Base-by-base conservation (phyloP, 208 protist species). In the Angomonas deanei region DNA sequence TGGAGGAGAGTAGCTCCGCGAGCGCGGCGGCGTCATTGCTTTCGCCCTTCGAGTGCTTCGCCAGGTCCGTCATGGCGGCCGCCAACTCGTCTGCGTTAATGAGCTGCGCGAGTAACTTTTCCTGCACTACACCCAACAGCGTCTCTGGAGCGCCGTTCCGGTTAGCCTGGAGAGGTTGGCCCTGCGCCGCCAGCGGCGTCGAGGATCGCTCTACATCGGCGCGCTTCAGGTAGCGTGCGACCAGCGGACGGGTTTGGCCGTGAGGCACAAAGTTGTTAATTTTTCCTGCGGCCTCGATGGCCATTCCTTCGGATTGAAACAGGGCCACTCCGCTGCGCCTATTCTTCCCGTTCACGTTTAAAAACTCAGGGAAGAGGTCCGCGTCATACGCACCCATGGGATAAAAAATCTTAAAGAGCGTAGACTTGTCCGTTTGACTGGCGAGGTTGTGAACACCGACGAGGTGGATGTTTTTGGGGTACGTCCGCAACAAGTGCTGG, bases 391-490 rank as follows among this genome's bases (percentile, higher is more conserved):
- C 86, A 4, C 78, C 80, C 66, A 86, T 76, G 8, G 75, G 86
- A 66, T 81, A 86, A 68, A 93, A 90, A 50, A 93, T 78, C 42
- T 80, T 73, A 61, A 66, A 78, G 39, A 91, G 70, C 3, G 57
- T 49, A 58, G 65, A 61, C 28, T 78, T 56, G 33, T 74, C 78
- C 0, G 83, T 88, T 32, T 68, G 61, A 52, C 69, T 36, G 46
- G 67, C 56, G 10, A 91, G 72, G 48, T 88, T 90, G 69, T 91
- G 83, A 38, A 91, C 81, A 17, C 69, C 79, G 47, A 93, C 81
- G 19, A 88, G 76, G 64, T 77, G 61, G 13, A 70, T 59, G 23
- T 70, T 62, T 0, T 76, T 68, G 1, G 60, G 55, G 58, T 82
- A 76, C 42, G 72, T 77, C 19, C 66, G 48, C 24, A 81, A 21